Base-by-base conservation (phyloP, 1,139 yeast species). In the Lodderomyces beijingensis region DNA sequence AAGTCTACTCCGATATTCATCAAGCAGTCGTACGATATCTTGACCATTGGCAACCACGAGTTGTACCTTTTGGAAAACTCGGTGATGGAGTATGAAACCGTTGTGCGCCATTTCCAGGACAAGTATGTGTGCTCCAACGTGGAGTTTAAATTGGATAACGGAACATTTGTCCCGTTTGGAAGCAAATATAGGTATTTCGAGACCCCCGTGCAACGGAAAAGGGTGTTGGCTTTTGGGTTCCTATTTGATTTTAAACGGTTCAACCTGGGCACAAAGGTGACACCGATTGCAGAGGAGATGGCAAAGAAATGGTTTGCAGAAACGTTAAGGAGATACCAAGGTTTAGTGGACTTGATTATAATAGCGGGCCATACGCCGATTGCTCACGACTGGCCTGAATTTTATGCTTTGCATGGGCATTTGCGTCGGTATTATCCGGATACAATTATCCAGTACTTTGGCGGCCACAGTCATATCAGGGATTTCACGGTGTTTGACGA, bases 381-480 rank as follows among this genome's bases (percentile, higher is more conserved):
- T 2, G 61, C 65, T 17, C 76, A 64, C 39, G 43, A 50, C 13
- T 74, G 80, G 75, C 53, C 61, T 3, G 95, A 85, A 46, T 60
- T 81, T 45, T 61, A 64, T 32, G 45, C 54, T 2, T 55, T 83
- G 23, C 87, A 83, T 46, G 27, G 51, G 0, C 60, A 57, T 7
- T 57, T 91, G 27, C 70, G 97, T 35, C 40, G 53, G 15, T 64
- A 55, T 24, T 81, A 74, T 48, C 89, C 94, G 2, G 50, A 65
- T 17, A 70, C 73, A 0, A 67, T 79, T 1, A 84, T 91, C 32
- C 95, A 87, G 50, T 84, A 84, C 50, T 80, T 91, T 54, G 97
- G 97, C 1, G 98, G 97, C 1, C 98, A 91, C 57, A 79, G 94
- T 26, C 98, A 91, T 54, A 78, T 91, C 24, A 68, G 98, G 41